Evolutionary conservation across 1,284 basidiomycete genomes (phyloP).

Genomic region (Ceratobasidium sp.): DNA sequence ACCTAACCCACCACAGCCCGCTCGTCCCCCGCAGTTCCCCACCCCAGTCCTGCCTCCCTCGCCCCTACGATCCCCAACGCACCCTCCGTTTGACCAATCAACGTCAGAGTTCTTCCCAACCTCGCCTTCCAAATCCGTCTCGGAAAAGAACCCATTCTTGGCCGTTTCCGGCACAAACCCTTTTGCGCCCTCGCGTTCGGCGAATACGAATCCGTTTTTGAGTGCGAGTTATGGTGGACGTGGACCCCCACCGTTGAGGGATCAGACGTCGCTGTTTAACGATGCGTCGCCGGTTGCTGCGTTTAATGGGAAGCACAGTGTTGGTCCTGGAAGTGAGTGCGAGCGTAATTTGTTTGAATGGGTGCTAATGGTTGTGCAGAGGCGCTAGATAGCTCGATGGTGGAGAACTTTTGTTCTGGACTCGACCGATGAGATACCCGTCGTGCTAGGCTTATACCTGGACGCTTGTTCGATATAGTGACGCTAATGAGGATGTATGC

Average conservation of each 20-base stretch:
- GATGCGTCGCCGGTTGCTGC: constrained; percentile 10
- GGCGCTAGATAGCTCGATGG: constrained; percentile 33
- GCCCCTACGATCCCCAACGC: constrained; percentile 16
- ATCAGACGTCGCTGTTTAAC: constrained; percentile 7
- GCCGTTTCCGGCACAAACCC: neutral
- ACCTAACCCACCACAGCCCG: neutral
- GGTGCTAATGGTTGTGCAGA: neutral
- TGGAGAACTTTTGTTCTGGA: constrained; percentile 13
- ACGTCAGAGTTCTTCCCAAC: constrained; percentile 2
- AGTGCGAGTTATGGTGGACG: neutral
- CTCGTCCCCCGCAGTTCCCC: constrained; percentile 24
- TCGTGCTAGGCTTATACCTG: constrained; percentile 13
- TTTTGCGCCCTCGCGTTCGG: neutral
- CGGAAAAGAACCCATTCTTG: constrained; percentile 26
- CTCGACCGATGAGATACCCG: constrained; percentile 32
- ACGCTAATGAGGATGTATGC: constrained; percentile 15
- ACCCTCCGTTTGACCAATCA: constrained; percentile 16
- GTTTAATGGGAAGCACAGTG: constrained; percentile 22
- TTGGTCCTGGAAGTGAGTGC: constrained; percentile 32
- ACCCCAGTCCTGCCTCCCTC: constrained; percentile 15
- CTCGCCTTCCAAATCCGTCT: constrained; percentile 10
- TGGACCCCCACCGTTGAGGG: neutral
- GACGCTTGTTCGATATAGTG: constrained; percentile 8
- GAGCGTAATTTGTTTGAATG: neutral
- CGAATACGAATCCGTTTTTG: constrained; percentile 29